Evolutionary conservation across 2,329 filamentous ascomycete species (phyloP), one percentile per base, ranked within the genome.

Genomic region (Exophiala dermatitidis): DNA sequence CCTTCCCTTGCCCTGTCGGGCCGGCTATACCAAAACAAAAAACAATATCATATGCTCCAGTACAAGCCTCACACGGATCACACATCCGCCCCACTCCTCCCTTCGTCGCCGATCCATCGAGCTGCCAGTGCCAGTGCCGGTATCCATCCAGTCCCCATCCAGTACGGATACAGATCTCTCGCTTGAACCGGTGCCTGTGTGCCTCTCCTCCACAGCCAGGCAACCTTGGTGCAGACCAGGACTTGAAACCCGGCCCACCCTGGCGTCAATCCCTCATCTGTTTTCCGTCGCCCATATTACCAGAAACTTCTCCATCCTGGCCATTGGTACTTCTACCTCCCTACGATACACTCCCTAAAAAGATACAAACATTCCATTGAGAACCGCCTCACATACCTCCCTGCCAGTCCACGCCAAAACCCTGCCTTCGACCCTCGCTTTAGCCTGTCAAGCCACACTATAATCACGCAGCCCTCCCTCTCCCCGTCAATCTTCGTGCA

Each of bases 121-220:
- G 4, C 38, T 41, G 38, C 38, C 19, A 19, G 19, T 19, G 19
- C 19, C 19, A 19, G 19, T 19, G 19, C 19, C 19, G 19, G 19
- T 19, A 28, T 41, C 38, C 38, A 41, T 26, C 38, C 5, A 5
- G 4, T 26, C 28, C 12, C 38, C 12, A 28, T 41, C 38, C 38
- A 41, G 38, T 26, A 28, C n/a, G 38, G 38, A 10, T 41, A 41
- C 48, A 50, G 48, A 50, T 50, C 48, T 50, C 48, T 34, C 38
- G 47, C 40, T 50, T 36, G 7, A 38, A 30, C 28, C 48, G 30
- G 47, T 40, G 12, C 38, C 38, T 41, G 38, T 41, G 10, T 19
- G 19, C 19, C 19, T 19, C 44, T 31, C 34, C 46, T 48, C 34
- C 10, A 31, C 37, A 9, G n/a, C 12, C 38, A 26, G 38, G 12